phyloP scores from a whole-genome alignment of 2,329 filamentous ascomycete species.

The Trichoderma aggressivum region DNA sequence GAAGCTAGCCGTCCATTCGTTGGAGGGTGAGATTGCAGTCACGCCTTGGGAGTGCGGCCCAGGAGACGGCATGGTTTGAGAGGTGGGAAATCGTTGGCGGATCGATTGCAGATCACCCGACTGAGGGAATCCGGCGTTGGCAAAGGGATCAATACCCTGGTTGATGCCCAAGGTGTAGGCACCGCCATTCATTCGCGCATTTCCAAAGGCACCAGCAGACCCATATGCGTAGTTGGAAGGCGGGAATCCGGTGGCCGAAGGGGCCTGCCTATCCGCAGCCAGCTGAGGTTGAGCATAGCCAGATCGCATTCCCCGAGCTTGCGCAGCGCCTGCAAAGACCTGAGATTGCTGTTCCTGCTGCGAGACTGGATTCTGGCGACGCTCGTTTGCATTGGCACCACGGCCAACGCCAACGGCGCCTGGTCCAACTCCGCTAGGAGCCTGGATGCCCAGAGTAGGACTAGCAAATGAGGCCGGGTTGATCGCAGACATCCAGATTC shows the following conservation, averaged over 20 bases:
- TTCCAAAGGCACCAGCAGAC: constrained; percentile 33
- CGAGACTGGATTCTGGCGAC: constrained; percentile 47
- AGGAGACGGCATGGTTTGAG: constrained; percentile 36
- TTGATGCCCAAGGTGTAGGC: constrained; percentile 31
- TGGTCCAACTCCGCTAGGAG: constrained; percentile 63
- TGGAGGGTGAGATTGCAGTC: constrained; percentile 43
- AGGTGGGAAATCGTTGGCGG: constrained; percentile 46
- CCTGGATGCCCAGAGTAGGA: constrained; percentile 67
- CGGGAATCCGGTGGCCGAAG: constrained; percentile 35
- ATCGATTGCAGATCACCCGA: constrained; percentile 44
- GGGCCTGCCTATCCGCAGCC: constrained; percentile 41
- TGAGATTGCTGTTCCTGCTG: constrained; percentile 33
- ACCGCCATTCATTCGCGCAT: constrained; percentile 28
- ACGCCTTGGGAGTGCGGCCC: constrained; percentile 37
- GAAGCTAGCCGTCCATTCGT: constrained; percentile 62
- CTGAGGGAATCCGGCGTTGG: constrained; percentile 34
- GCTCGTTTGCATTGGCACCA: constrained; percentile 40
- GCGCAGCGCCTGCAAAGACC: constrained; percentile 35
- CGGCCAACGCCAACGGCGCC: constrained; percentile 61
- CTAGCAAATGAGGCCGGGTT: constrained; percentile 94
- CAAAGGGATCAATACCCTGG: constrained; percentile 31
- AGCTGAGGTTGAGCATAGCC: constrained; percentile 41
- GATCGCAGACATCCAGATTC: constrained; percentile 99
- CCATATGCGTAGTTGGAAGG: constrained; percentile 37
- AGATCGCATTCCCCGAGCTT: constrained; percentile 42